Evolutionary conservation across 2,329 filamentous ascomycete species (phyloP), one percentile per base, ranked within the genome.

Genomic region (Colletotrichum karsti): DNA sequence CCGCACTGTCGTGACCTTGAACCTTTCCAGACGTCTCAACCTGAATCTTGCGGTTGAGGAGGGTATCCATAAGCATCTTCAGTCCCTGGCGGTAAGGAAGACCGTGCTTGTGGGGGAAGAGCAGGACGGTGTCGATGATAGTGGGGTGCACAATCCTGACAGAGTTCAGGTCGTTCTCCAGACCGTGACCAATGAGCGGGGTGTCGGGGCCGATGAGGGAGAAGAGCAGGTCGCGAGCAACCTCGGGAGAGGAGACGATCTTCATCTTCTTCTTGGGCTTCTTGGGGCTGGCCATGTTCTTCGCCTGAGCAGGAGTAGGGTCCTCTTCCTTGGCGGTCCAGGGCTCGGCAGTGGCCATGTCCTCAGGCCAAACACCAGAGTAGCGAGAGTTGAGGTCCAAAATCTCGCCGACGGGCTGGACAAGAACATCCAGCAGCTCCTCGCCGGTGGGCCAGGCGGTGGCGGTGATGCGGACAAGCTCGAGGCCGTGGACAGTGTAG

Each of bases 121-220:
- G 85, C 0, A 98, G 81, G 1, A 94, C 90, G 0, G 95, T 98
- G 78, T 98, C 95, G 74, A 98, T 88, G 60, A 98, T 85, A 0
- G 88, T 92, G 0, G 92, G 93, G 74, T 98, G 96, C 48, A 97
- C 90, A 56, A 98, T 87, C 37, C 95, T 92, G 42, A 92, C 85
- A 3, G 91, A 89, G 76, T 97, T 98, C 62, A 99, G 87, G 74
- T 99, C 96, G 76, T 99, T 99, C 75, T 99, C 96, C 8, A 98
- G 88, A 1, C 94, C 95, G 77, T 99, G 96, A 0, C 96, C 96
- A 51, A 99, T 93, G 1, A 99, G 81, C 0, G 95, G 93, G 0
- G 95, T 99, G 0, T 86, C 82, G 0, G 94, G 92, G 1, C 90
- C 87, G 55, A 99, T 86, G 59, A 93, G 85, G 0, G 87, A 86